Percentiles rank a stretch among this genome's conserved stretches.
These are phyloP conservation scores for Raffaelea ambrosiae DNA, from an alignment of 2,329 filamentous ascomycete species.

Conservation along the genomic window DNA sequence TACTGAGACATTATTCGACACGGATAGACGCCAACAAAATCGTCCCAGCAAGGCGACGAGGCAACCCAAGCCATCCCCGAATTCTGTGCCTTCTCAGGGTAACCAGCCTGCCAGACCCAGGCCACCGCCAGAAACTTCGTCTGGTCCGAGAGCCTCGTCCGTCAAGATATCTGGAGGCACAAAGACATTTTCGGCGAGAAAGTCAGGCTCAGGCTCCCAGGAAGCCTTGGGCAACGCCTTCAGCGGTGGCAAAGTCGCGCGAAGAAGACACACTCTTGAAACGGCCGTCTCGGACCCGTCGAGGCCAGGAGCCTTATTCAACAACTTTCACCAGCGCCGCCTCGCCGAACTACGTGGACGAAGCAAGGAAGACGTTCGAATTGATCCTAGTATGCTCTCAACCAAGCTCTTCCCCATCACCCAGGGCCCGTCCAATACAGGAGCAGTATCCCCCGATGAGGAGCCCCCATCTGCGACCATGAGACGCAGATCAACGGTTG, in stretches of 20 bases:
- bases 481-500: neutral
- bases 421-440: slow-evolving; percentile 12
- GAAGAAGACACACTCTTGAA: slow-evolving; percentile 24
- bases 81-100: too few relatives aligned
- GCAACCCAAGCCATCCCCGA: too few relatives aligned
- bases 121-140: too few relatives aligned
- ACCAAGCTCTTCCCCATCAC: slow-evolving; percentile 20
- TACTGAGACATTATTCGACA: too few relatives aligned
- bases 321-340: slow-evolving; percentile 25
- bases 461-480: neutral
- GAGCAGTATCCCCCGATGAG: neutral
- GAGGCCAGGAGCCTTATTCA: slow-evolving; percentile 32
- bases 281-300: slow-evolving; percentile 31
- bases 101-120: too few relatives aligned
- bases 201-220: slow-evolving; percentile 13
- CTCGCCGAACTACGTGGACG: slow-evolving; percentile 33
- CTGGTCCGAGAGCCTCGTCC: too few relatives aligned
- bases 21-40: too few relatives aligned
- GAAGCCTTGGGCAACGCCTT: slow-evolving; percentile 34
- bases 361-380: slow-evolving; percentile 33
- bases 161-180: neutral
- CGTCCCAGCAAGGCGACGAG: too few relatives aligned
- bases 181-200: slow-evolving; percentile 1
- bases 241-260: slow-evolving; percentile 29
- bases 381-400: slow-evolving; percentile 21